Conservation (phyloP, 352 stramenopile species). For the Globisporangium takayamanum region DNA sequence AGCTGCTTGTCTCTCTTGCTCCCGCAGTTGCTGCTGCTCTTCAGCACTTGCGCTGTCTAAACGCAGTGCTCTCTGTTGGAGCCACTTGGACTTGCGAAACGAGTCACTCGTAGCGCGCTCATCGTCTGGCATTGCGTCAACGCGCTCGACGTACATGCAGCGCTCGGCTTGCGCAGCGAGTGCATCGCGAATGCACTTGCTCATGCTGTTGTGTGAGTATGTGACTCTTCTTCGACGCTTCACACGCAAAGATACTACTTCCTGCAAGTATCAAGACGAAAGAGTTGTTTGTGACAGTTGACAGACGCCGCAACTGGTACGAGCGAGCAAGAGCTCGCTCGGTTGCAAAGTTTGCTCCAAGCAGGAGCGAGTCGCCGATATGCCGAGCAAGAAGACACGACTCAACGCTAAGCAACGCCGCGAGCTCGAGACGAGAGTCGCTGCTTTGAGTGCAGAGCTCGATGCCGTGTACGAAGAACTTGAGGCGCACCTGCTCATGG, state of each 20-base stretch:
- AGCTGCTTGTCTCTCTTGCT: background rate
- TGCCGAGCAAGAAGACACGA: no score
- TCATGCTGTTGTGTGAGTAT: conserved; percentile 7
- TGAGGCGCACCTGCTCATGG: no score
- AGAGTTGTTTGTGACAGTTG: no score
- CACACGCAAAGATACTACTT: background rate
- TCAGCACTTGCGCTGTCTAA: background rate
- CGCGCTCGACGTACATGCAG: conserved; percentile 34
- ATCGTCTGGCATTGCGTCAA: conserved; percentile 13
- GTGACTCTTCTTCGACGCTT: background rate
- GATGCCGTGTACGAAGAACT: no score
- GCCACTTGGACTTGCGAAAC: conserved; percentile 40
- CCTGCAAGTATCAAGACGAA: no score
- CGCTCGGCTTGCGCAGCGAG: conserved; percentile 27
- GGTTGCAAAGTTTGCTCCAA: no score
- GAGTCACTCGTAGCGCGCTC: conserved; percentile 25
- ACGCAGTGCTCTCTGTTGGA: conserved; percentile 21
- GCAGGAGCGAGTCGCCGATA: no score
- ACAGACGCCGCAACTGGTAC: no score
- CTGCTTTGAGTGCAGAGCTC: no score
- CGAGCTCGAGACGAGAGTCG: no score
- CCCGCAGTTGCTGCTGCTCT: background rate
- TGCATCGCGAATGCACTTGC: conserved; percentile 8
- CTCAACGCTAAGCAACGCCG: no score
- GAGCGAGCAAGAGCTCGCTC: no score